phyloP scores from a whole-genome alignment of 768 basidiomycete genomes.

The Coprinellus micaceus region DNA sequence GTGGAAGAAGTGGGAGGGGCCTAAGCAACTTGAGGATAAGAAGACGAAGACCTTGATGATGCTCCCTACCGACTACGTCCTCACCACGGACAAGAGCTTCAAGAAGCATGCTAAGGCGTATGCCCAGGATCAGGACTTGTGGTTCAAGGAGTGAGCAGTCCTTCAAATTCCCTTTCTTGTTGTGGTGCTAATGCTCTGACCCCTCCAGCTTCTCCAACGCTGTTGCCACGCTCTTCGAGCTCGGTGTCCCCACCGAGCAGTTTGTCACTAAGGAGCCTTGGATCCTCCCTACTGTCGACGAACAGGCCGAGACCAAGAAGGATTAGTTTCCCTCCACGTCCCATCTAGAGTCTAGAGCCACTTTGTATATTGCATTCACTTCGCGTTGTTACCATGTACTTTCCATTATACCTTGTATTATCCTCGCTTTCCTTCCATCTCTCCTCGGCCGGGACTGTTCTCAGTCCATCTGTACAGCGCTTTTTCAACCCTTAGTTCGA shows the following conservation, averaged over 20 bases:
- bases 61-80: conserved; percentile 90
- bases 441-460: no score
- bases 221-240: conserved; percentile 80
- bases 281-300: conserved; percentile 58
- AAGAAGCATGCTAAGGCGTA: conserved; percentile 86
- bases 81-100: conserved; percentile 89
- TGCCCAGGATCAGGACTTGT: conserved; percentile 78
- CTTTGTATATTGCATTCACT: neutral
- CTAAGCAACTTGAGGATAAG: conserved; percentile 93
- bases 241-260: conserved; percentile 85
- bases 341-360: neutral
- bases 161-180: neutral
- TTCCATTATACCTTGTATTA: neutral
- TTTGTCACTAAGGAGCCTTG: conserved; percentile 72
- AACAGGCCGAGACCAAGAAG: conserved; percentile 27
- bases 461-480: no score
- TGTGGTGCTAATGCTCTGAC: conserved; percentile 6
- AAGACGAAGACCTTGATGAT: conserved; percentile 89
- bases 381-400: neutral
- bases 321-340: neutral
- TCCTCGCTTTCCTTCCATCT: no score
- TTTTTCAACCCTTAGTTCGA: no score
- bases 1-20: conserved; percentile 95
- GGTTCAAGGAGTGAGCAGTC: conserved; percentile 85
- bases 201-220: conserved; percentile 82